Percentiles rank a stretch among this genome's conserved stretches.
Conservation (phyloP, 257 asterid genomes). For the Salvia miltiorrhiza region DNA sequence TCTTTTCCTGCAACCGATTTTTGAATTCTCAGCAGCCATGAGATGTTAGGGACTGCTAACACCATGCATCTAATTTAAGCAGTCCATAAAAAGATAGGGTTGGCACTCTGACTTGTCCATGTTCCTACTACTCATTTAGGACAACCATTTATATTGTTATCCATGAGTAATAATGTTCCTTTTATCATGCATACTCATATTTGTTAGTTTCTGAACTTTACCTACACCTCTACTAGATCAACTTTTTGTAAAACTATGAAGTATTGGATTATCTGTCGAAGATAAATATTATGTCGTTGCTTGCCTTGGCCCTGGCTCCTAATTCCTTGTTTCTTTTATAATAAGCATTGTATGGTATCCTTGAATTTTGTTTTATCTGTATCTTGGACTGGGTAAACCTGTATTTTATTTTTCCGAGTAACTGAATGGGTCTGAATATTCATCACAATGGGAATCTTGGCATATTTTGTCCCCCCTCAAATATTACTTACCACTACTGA, state of each 20-base stretch:
- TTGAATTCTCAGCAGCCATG: slow-evolving; percentile 4
- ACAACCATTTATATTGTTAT: slow-evolving; percentile 6
- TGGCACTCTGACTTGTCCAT: not conserved
- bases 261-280: not conserved
- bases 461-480: slow-evolving; percentile 3
- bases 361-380: not conserved
- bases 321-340: not conserved
- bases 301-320: not conserved
- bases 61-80: not conserved
- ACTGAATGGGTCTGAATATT: not conserved
- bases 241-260: slow-evolving; percentile 3
- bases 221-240: not conserved
- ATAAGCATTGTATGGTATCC: not conserved
- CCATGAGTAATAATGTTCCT: not conserved
- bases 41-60: slow-evolving; percentile 11
- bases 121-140: not conserved
- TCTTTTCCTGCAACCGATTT: not conserved
- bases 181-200: not conserved
- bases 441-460: slow-evolving; percentile 1
- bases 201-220: not conserved
- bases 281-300: not conserved
- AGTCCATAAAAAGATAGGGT: not conserved
- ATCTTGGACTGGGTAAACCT: slow-evolving; percentile 2
- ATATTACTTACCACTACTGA: not conserved
- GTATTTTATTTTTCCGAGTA: not conserved